phyloP scores from a whole-genome alignment of 148 eudicot genomes.

The Simmondsia chinensis region DNA sequence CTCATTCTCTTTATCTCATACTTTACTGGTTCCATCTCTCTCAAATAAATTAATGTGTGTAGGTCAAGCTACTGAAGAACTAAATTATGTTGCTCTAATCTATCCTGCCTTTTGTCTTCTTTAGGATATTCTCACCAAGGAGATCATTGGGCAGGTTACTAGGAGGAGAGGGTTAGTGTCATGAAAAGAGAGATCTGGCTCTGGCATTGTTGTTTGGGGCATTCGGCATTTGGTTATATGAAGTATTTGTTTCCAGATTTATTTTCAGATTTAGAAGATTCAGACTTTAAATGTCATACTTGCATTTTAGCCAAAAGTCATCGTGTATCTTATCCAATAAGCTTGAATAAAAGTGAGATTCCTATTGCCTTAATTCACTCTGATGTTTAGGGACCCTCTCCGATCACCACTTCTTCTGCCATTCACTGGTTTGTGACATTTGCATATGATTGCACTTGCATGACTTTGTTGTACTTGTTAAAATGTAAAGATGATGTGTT shows the following conservation, averaged over 20 bases:
- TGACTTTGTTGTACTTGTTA: background rate
- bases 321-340: background rate
- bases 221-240: background rate
- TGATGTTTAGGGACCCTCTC: background rate
- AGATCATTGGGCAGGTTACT: background rate
- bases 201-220: background rate
- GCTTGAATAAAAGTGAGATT: no score
- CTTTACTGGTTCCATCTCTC: background rate
- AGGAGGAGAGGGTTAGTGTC: background rate
- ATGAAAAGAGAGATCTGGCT: background rate
- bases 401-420: background rate
- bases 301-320: background rate
- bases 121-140: constrained; percentile 2
- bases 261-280: no score
- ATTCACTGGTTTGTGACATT: no score
- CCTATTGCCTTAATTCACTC: no score
- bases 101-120: background rate
- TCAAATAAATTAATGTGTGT: background rate
- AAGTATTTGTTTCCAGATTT: background rate
- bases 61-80: background rate
- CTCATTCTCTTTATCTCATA: background rate
- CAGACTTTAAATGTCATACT: background rate
- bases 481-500: background rate
- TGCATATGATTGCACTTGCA: background rate
- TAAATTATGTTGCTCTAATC: background rate